These are phyloP conservation scores for Septoria petroselini DNA, from an alignment of 2,329 filamentous ascomycete species.

Conservation along the genomic window DNA sequence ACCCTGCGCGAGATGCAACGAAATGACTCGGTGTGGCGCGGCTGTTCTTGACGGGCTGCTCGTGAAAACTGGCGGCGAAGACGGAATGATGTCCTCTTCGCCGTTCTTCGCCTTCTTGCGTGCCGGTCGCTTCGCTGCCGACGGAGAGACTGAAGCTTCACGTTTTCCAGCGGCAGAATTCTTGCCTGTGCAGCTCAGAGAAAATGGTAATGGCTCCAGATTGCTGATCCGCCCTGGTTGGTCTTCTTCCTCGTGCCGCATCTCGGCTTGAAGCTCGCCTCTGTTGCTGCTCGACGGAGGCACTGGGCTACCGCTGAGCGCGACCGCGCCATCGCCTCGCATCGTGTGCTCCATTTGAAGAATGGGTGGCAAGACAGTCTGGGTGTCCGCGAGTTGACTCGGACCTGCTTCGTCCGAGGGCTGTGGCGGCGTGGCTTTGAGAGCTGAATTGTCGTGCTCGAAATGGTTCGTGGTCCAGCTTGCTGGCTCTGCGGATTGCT, in stretches of 20 bases:
- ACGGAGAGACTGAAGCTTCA: conserved; percentile 1
- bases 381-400: neutral
- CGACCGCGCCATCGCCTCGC: neutral
- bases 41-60: neutral
- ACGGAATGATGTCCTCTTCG: neutral
- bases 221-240: conserved; percentile 7
- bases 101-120: neutral
- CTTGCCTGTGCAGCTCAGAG: neutral
- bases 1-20: too few species aligned
- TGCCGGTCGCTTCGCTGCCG: neutral
- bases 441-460: neutral
- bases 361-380: neutral
- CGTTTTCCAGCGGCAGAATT: neutral
- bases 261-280: conserved; percentile 22
- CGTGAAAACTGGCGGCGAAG: neutral
- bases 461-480: neutral
- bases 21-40: too few species aligned
- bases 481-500: neutral
- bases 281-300: conserved; percentile 16
- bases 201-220: conserved; percentile 1
- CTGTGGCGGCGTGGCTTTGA: neutral
- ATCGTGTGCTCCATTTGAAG: neutral
- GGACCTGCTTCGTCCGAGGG: neutral
- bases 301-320: neutral
- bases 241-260: conserved; percentile 19